Base-by-base conservation (phyloP, 768 basidiomycete species). In the Pleurotus citrinopileatus region DNA sequence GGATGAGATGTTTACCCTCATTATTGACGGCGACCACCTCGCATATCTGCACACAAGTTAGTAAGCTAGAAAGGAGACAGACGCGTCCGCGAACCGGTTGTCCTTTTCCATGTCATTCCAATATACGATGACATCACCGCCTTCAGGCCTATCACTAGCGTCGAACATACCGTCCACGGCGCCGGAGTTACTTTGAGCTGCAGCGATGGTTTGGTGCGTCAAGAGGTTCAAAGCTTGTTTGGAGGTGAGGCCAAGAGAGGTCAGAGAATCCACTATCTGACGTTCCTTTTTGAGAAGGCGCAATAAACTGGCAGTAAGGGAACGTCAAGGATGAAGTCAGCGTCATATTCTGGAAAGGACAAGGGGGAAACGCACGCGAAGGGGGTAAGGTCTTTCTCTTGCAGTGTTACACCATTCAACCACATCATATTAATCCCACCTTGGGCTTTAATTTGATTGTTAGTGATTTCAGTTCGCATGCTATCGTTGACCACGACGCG, bases 81-180 rank as follows among this genome's bases (percentile, higher is more conserved):
- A 55, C 27, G 34, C 56, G 59, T 62, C 65, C 1, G 62, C 74
- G 56, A 71, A 92, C 75, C 84, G 75, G 36, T 70, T 74, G 67
- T 98, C 97, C 58, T 82, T 89, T 71, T 91, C 87, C 17, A 98
- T 69, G 63, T 99, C 86, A 67, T 98, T 99, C 87, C 88, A 90
- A 83, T 91, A 98, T 0, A 86, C 64, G 34, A 95, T 78, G 3
- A 89, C 76, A 29, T 71, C 76, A 0, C 87, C 92, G 1, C 81
- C 91, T 65, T 99, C 97, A 2, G 65, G 62, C 15, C 91, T 74
- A 68, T 99, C 96, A 55, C 89, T 93, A 1, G 94, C 88, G 67
- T 98, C 97, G 54, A 96, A 87, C n/a, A 97, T 59, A 0, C 87
- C 91, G 52, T 90, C 87, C 48, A 82, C 60, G 3, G 76, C 73